Conservation (phyloP, 768 basidiomycete species). For the Amanita pseudoporphyria region DNA sequence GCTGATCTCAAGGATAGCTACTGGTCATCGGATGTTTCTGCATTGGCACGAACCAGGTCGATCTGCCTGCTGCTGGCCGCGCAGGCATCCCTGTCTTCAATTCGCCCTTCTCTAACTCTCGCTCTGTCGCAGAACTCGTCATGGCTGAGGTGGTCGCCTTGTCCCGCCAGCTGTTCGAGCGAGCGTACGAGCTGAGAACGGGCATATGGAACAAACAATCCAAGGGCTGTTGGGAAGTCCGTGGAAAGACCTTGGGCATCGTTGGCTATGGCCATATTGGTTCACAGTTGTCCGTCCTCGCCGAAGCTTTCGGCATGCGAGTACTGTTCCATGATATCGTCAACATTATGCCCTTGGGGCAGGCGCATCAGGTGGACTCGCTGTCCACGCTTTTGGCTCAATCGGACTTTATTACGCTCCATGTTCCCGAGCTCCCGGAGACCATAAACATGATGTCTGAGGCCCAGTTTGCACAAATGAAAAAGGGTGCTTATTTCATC, state of each 20-base stretch:
- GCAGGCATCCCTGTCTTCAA: constrained; percentile 98
- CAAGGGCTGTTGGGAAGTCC: constrained; percentile 95
- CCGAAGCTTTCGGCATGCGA: constrained; percentile 92
- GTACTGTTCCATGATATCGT: constrained; percentile 94
- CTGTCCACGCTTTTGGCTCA: constrained; percentile 63
- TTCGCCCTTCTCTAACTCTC: constrained; percentile 97
- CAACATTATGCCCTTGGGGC: constrained; percentile 96
- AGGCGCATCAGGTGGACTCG: constrained; percentile 81
- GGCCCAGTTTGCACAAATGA: constrained; percentile 80
- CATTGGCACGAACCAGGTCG: constrained; percentile 98
- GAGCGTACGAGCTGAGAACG: constrained; percentile 75
- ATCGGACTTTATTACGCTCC: constrained; percentile 92
- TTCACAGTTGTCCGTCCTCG: constrained; percentile 91
- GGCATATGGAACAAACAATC: constrained; percentile 99
- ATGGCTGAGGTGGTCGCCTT: constrained; percentile 89
- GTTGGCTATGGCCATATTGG: constrained; percentile 99
- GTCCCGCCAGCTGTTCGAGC: constrained; percentile 89
- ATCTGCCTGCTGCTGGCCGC: constrained; percentile 70
- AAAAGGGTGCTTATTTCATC: constrained; percentile 89
- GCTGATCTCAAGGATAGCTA: constrained; percentile 42
- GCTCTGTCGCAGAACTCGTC: constrained; percentile 97
- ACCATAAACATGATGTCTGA: constrained; percentile 89
- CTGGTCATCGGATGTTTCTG: constrained; percentile 98
- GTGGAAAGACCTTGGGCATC: constrained; percentile 97
- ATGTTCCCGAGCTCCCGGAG: constrained; percentile 94